phyloP scores from a whole-genome alignment of 1,284 basidiomycete species.

The Rhodotorula mucilaginosa region DNA sequence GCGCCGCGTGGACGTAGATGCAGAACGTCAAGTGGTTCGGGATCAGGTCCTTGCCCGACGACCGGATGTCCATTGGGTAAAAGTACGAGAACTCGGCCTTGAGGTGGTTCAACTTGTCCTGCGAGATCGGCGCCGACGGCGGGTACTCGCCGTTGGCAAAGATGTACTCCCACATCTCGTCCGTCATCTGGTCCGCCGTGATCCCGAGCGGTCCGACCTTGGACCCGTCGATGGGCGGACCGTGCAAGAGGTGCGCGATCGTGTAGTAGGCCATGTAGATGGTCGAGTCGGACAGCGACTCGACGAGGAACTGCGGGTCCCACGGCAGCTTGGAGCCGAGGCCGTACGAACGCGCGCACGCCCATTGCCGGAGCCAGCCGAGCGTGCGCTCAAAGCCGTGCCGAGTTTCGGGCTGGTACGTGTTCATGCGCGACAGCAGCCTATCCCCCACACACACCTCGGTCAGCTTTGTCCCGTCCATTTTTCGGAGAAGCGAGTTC shows the following conservation, averaged over 20 bases:
- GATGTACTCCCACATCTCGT: slow-evolving; percentile 96
- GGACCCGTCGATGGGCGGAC: slow-evolving; percentile 73
- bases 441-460: slow-evolving; percentile 51
- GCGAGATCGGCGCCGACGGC: slow-evolving; percentile 59
- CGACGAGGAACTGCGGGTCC: slow-evolving; percentile 95
- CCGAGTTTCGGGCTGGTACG: slow-evolving; percentile 82
- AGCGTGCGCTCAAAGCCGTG: slow-evolving; percentile 89
- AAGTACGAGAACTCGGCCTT: slow-evolving; percentile 92
- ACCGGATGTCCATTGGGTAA: slow-evolving; percentile 97
- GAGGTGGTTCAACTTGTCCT: slow-evolving; percentile 76
- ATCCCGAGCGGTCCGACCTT: slow-evolving; percentile 80
- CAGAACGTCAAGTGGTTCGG: slow-evolving; percentile 95
- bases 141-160: slow-evolving; percentile 78
- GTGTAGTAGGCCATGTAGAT: slow-evolving; percentile 99
- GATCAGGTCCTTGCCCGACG: slow-evolving; percentile 98
- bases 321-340: slow-evolving; percentile 94
- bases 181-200: slow-evolving; percentile 87
- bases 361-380: slow-evolving; percentile 98
- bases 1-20: slow-evolving; percentile 88
- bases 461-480: not conserved
- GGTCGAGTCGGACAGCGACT: slow-evolving; percentile 94
- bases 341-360: slow-evolving; percentile 94
- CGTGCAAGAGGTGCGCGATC: slow-evolving; percentile 81
- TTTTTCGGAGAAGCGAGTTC: too few species aligned
- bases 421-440: slow-evolving; percentile 80